Percentiles rank a stretch among this genome's conserved stretches.
These are phyloP conservation scores for Chlamydomonas sp. DNA, from an alignment of 139 green algal species.

Conservation along the genomic window DNA sequence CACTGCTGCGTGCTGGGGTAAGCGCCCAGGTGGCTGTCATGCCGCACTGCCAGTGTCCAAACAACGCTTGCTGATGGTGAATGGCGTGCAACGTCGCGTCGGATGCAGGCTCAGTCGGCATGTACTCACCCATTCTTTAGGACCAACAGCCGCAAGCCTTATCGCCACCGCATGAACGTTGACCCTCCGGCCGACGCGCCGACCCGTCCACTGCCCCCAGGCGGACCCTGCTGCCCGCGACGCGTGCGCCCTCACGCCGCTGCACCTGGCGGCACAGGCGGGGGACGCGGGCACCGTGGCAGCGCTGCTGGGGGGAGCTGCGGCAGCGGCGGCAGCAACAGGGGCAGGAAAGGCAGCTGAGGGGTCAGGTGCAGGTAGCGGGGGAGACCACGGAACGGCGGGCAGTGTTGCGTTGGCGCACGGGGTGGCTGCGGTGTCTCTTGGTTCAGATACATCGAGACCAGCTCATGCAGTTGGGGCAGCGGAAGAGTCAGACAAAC, in stretches of 20 bases:
- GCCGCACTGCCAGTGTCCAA: neutral
- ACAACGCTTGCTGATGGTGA: too few species aligned
- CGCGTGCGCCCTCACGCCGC: constrained; percentile 20
- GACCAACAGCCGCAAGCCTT: too few species aligned
- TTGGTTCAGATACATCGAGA: too few species aligned
- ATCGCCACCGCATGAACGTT: neutral
- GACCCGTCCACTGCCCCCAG: neutral
- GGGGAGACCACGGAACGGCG: too few species aligned
- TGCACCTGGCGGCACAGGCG: constrained; percentile 9
- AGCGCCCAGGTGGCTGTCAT: neutral
- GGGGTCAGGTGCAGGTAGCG: too few species aligned
- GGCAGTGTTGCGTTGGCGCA: too few species aligned
- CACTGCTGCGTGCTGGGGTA: constrained; percentile 19
- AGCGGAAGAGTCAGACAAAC: too few species aligned
- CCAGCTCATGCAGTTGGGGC: too few species aligned
- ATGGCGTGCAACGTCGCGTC: too few species aligned
- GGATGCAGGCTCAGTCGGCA: neutral
- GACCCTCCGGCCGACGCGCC: neutral
- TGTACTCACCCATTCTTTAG: too few species aligned
- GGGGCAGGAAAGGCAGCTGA: neutral
- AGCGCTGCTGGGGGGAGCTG: neutral
- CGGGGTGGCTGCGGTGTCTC: too few species aligned
- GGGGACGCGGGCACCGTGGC: neutral
- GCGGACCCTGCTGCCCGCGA: constrained; percentile 15
- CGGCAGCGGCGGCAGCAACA: neutral